Conservation (phyloP, 2,329 filamentous ascomycete species). For the Drechslerella dactyloides region DNA sequence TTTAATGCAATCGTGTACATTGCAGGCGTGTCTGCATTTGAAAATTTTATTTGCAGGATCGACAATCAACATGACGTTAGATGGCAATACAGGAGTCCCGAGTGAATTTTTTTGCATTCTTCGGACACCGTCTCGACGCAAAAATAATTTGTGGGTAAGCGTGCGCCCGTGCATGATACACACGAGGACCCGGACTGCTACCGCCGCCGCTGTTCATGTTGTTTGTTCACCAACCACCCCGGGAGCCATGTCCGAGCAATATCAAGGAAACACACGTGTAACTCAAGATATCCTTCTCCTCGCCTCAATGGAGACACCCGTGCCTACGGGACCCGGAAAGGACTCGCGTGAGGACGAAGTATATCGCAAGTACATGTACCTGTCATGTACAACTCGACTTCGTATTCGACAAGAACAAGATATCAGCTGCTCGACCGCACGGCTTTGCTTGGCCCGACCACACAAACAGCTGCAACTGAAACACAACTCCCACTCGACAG, state of each 20-base stretch:
- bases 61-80: conserved; percentile 3
- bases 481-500: conserved; percentile 33
- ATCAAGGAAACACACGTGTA: conserved; percentile 50
- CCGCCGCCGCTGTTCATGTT: too few species aligned
- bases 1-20: too few species aligned
- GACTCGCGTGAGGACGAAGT: too few species aligned
- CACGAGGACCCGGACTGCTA: conserved; percentile 11
- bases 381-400: too few species aligned
- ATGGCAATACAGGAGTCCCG: too few species aligned
- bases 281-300: conserved; percentile 19
- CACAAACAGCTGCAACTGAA: conserved; percentile 45
- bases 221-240: too few species aligned
- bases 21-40: conserved; percentile 37
- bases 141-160: too few species aligned
- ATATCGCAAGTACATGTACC: too few species aligned
- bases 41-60: conserved; percentile 10
- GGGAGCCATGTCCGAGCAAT: conserved; percentile 22
- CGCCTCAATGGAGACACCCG: too few species aligned
- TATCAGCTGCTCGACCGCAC: conserved; percentile 27
- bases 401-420: background rate
- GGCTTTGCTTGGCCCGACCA: conserved; percentile 20
- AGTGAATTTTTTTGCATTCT: too few species aligned
- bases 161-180: background rate
- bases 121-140: too few species aligned
- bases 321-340: too few species aligned